A percentile compares a stretch with the other conserved stretches of the same genome.
These are phyloP conservation scores for Pisolithus tinctorius DNA, from an alignment of 768 basidiomycete species.

Conservation along the genomic window DNA sequence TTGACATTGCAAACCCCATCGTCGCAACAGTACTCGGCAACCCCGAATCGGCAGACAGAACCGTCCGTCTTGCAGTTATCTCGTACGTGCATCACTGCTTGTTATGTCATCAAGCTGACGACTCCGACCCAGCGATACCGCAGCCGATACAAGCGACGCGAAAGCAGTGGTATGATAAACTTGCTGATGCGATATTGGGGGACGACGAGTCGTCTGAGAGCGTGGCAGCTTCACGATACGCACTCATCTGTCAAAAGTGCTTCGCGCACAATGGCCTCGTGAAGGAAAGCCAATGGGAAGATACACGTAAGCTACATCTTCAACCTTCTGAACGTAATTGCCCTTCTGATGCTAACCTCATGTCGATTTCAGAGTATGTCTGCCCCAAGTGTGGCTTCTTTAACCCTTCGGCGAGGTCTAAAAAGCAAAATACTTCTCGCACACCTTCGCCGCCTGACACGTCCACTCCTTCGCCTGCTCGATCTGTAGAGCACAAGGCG, in stretches of 20 bases:
- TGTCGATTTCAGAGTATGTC: conserved; percentile 55
- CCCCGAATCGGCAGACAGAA: conserved; percentile 16
- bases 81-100: conserved; percentile 25
- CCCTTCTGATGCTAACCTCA: neutral
- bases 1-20: conserved; percentile 21
- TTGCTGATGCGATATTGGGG: too few relatives aligned
- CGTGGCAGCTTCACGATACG: conserved; percentile 50
- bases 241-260: conserved; percentile 84
- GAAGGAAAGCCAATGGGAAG: conserved; percentile 74
- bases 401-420: conserved; percentile 45
- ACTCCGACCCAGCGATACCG: conserved; percentile 27
- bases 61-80: conserved; percentile 31
- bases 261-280: conserved; percentile 87
- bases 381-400: conserved; percentile 86
- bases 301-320: conserved; percentile 56
- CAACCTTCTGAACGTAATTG: neutral
- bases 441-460: conserved; percentile 18
- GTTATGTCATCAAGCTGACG: conserved; percentile 6
- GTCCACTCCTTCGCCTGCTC: conserved; percentile 7
- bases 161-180: too few relatives aligned
- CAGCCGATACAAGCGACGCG: conserved; percentile 5
- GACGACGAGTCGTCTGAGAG: conserved; percentile 19
- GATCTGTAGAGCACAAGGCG: conserved; percentile 2
- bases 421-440: conserved; percentile 20
- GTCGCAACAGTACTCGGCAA: conserved; percentile 12